phyloP scores from a whole-genome alignment of 805 yeast genomes.

The Myxozyma sirexii region DNA sequence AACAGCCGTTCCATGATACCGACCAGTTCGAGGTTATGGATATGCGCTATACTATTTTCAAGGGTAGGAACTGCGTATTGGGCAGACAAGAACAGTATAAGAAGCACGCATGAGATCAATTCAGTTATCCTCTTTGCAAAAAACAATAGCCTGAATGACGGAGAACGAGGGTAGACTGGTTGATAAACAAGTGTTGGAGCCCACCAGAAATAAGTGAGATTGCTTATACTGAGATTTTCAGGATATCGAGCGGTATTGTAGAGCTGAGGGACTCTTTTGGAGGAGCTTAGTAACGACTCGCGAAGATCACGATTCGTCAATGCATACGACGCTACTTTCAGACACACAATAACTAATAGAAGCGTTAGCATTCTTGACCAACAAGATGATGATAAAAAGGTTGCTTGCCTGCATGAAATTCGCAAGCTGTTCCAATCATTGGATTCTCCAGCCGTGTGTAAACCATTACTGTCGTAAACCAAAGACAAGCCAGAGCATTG shows the following conservation, averaged over 20 bases:
- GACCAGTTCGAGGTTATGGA: conserved; percentile 36
- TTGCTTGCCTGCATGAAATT: conserved; percentile 42
- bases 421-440: conserved; percentile 49
- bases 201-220: conserved; percentile 48
- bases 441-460: conserved; percentile 47
- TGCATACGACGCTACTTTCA: conserved; percentile 50
- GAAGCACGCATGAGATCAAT: conserved; percentile 41
- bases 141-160: conserved; percentile 41
- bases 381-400: neutral
- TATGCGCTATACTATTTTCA: conserved; percentile 42
- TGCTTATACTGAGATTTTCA: conserved; percentile 44
- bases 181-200: conserved; percentile 55
- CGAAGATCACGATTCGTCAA: conserved; percentile 51
- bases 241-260: conserved; percentile 47
- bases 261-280: conserved; percentile 41
- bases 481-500: conserved; percentile 40
- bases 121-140: conserved; percentile 45
- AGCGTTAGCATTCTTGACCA: neutral
- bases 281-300: conserved; percentile 31
- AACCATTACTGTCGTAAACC: conserved; percentile 42
- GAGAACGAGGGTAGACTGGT: conserved; percentile 50
- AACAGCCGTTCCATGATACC: conserved; percentile 45
- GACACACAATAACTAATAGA: conserved; percentile 42
- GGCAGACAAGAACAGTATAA: conserved; percentile 46
- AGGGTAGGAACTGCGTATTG: conserved; percentile 52